phyloP scores from a whole-genome alignment of 2,329 filamentous ascomycete species.

The Neoscytalidium dimidiatum region DNA sequence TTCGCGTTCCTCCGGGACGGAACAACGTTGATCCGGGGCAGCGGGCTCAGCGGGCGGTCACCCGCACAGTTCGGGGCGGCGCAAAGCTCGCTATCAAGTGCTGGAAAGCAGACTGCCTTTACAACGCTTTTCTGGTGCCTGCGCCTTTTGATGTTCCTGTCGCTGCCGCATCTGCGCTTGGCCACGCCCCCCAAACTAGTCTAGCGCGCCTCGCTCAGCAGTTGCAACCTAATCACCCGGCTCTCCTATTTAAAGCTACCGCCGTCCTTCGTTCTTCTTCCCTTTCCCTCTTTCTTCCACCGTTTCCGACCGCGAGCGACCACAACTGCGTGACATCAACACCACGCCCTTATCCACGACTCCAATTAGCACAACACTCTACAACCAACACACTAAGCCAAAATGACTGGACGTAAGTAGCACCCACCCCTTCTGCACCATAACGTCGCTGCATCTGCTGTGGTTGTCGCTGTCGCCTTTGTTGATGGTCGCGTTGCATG shows the following conservation, averaged over 20 bases:
- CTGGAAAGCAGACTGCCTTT: slow-evolving; percentile 16
- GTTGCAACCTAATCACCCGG: slow-evolving; percentile 29
- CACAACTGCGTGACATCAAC: slow-evolving; percentile 21
- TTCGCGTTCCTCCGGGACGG: slow-evolving; percentile 7
- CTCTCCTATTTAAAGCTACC: slow-evolving; percentile 33
- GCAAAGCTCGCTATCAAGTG: slow-evolving; percentile 12
- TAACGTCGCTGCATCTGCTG: slow-evolving; percentile 18
- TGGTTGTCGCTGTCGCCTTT: neutral
- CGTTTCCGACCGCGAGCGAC: slow-evolving; percentile 3
- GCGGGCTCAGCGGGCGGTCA: neutral
- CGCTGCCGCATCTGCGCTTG: slow-evolving; percentile 1
- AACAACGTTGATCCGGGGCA: neutral
- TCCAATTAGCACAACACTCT: slow-evolving; percentile 24
- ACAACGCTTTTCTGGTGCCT: slow-evolving; percentile 10
- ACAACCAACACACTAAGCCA: slow-evolving; percentile 37
- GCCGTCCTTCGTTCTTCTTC: slow-evolving; percentile 29
- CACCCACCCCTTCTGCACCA: neutral
- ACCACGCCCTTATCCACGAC: slow-evolving; percentile 22
- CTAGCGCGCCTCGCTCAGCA: slow-evolving; percentile 16
- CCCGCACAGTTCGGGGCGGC: neutral
- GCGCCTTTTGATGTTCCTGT: slow-evolving; percentile 17
- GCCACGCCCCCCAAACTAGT: slow-evolving; percentile 12
- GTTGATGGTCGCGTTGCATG: slow-evolving; percentile 15
- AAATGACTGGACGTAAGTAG: slow-evolving; percentile 55
- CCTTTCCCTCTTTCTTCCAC: slow-evolving; percentile 26